These are phyloP conservation scores for Desmodesmus armatus DNA, from an alignment of 139 green algal species.

Conservation along the genomic window DNA sequence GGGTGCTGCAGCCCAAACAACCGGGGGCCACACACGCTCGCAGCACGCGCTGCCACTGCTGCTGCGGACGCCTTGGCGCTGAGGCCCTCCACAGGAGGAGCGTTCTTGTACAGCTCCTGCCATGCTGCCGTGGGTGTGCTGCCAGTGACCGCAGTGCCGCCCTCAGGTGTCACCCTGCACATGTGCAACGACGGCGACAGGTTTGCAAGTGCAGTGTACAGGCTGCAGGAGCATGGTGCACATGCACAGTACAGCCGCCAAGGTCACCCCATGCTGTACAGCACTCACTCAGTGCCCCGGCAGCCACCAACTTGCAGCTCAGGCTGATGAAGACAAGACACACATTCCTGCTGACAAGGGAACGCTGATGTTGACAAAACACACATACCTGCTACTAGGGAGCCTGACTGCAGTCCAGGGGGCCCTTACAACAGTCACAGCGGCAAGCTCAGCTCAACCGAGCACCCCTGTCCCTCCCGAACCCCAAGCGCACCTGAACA, in stretches of 20 bases:
- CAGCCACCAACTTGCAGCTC: too few relatives aligned
- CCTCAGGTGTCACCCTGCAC: conserved; percentile 68
- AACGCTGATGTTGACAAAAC: too few relatives aligned
- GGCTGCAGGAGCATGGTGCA: too few relatives aligned
- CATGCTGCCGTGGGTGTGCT: conserved; percentile 64
- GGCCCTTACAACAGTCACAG: neutral
- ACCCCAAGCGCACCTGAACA: conserved; percentile 76
- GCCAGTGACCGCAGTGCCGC: conserved; percentile 48
- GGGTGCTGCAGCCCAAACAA: conserved; percentile 66
- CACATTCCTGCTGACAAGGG: too few relatives aligned
- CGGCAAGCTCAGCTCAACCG: neutral
- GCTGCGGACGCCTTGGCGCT: neutral
- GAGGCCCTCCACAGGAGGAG: neutral
- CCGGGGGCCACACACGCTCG: conserved; percentile 38
- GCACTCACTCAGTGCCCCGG: too few relatives aligned
- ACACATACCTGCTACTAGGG: neutral
- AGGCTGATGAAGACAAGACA: too few relatives aligned
- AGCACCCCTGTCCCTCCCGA: neutral
- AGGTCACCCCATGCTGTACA: too few relatives aligned
- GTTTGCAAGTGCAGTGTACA: too few relatives aligned
- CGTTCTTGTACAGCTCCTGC: conserved; percentile 54
- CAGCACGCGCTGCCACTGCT: conserved; percentile 6
- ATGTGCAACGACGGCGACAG: too few relatives aligned
- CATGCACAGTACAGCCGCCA: too few relatives aligned
- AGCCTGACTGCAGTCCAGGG: neutral